These are phyloP conservation scores for Neurospora sp. DNA, from an alignment of 495 filamentous ascomycete species.

Conservation along the genomic window DNA sequence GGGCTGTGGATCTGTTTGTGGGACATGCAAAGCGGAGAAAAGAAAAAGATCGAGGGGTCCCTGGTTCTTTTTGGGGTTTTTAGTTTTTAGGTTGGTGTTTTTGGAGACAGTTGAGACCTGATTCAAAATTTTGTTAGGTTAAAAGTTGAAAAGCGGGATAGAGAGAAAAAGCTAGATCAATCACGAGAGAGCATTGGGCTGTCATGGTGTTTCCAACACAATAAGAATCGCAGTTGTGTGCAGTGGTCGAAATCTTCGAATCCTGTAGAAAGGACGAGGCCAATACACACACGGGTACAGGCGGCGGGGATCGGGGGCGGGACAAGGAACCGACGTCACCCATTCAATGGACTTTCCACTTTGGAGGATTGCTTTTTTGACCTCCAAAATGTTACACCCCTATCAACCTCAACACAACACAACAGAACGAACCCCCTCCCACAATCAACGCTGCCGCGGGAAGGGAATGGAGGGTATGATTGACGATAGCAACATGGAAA, in stretches of 20 bases:
- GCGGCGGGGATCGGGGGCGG: not conserved
- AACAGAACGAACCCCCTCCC: not conserved
- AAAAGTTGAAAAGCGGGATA: not conserved
- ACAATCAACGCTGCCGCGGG: not conserved
- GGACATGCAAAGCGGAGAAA: not conserved
- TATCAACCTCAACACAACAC: not conserved
- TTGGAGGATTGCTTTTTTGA: not conserved
- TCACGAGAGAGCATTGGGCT: not conserved
- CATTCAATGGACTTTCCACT: not conserved
- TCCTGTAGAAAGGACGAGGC: not conserved
- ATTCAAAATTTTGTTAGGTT: not conserved
- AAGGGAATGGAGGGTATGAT: not conserved
- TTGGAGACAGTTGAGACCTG: not conserved
- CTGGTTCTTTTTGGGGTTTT: not conserved
- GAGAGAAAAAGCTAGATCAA: not conserved
- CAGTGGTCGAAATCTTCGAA: not conserved
- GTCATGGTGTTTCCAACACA: not conserved
- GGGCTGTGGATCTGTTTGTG: not conserved
- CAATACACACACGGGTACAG: not conserved
- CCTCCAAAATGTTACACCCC: not conserved
- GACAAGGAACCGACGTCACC: not conserved
- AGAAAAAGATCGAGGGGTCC: not conserved
- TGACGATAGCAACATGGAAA: too few species aligned
- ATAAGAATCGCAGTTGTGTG: not conserved
- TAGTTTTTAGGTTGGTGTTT: not conserved